Conservation (phyloP, 2,329 filamentous ascomycete genomes). For the Graphilbum ipis-grandicollis region DNA sequence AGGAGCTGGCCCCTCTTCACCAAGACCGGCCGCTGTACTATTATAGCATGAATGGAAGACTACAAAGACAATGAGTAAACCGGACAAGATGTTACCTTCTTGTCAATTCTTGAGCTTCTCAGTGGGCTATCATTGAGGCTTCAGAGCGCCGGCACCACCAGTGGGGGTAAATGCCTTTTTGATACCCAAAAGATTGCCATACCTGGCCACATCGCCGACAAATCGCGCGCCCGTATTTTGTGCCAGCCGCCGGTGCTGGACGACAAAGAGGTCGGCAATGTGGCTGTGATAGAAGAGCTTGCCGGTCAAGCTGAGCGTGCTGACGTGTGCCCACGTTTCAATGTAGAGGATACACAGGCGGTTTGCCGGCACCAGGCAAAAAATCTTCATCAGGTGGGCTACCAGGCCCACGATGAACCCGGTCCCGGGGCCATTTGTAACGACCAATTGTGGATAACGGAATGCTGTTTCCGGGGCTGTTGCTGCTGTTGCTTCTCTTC, state of each 20-base stretch:
- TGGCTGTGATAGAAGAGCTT: slow-evolving; percentile 46
- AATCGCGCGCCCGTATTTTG: slow-evolving; percentile 21
- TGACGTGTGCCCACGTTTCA: slow-evolving; percentile 83
- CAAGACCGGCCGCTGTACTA: too few species aligned
- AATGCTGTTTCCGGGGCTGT: too few species aligned
- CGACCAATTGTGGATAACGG: slow-evolving; percentile 60
- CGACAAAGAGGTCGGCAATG: slow-evolving; percentile 61
- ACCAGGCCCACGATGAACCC: slow-evolving; percentile 54
- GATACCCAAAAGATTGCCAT: slow-evolving; percentile 10
- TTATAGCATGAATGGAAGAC: too few species aligned
- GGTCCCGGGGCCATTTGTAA: slow-evolving; percentile 81
- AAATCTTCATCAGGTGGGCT: slow-evolving; percentile 29
- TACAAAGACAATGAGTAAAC: too few species aligned
- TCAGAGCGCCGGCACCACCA: too few species aligned
- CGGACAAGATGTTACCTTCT: too few species aligned
- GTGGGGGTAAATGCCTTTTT: slow-evolving; percentile 11
- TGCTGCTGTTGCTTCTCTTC: too few species aligned
- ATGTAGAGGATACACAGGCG: slow-evolving; percentile 67
- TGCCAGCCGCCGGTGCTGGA: slow-evolving; percentile 59
- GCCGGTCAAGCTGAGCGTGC: slow-evolving; percentile 68
- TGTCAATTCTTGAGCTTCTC: too few species aligned
- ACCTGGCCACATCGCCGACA: slow-evolving; percentile 8
- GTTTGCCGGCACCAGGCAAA: slow-evolving; percentile 24
- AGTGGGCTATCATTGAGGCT: too few species aligned
- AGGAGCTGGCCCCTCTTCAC: too few species aligned